phyloP scores from a whole-genome alignment of 805 yeast genomes.

The Naumovozyma baii region DNA sequence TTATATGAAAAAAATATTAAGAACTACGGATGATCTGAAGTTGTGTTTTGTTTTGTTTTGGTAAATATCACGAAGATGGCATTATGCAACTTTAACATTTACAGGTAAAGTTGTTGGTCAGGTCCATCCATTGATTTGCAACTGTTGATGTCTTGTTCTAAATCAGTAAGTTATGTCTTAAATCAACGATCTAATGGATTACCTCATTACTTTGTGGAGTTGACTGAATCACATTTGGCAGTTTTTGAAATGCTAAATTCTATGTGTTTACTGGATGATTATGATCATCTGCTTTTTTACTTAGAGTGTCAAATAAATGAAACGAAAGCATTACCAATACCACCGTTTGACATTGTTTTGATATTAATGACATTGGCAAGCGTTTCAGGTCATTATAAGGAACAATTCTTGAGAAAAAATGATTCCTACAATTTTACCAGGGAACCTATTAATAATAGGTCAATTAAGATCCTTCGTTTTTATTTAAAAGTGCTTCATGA shows the following conservation, averaged over 20 bases:
- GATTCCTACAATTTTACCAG: slow-evolving; percentile 24
- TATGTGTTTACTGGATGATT: slow-evolving; percentile 25
- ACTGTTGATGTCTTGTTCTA: neutral
- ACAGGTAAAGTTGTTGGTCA: too few relatives aligned
- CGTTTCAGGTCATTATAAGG: slow-evolving; percentile 24
- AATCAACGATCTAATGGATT: slow-evolving; percentile 1
- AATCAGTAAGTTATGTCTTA: neutral
- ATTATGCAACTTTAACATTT: too few relatives aligned
- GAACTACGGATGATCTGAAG: too few relatives aligned
- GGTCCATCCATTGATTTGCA: neutral
- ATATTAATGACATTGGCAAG: slow-evolving; percentile 33
- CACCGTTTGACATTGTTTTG: slow-evolving; percentile 29
- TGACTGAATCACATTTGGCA: slow-evolving; percentile 13
- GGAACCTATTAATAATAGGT: slow-evolving; percentile 27
- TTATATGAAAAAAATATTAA: neutral
- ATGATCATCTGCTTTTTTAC: slow-evolving; percentile 30
- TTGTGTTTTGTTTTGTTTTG: too few relatives aligned
- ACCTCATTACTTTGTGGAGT: slow-evolving; percentile 22
- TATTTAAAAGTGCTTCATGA: slow-evolving; percentile 14
- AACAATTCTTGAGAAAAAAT: slow-evolving; percentile 15
- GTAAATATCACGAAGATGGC: too few relatives aligned
- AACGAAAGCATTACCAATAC: slow-evolving; percentile 14
- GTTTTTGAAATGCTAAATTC: slow-evolving; percentile 26
- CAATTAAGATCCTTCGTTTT: slow-evolving; percentile 23
- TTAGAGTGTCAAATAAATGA: slow-evolving; percentile 24